Evolutionary conservation across 768 basidiomycete species (phyloP).

Genomic region (Exsudoporus frostii): DNA sequence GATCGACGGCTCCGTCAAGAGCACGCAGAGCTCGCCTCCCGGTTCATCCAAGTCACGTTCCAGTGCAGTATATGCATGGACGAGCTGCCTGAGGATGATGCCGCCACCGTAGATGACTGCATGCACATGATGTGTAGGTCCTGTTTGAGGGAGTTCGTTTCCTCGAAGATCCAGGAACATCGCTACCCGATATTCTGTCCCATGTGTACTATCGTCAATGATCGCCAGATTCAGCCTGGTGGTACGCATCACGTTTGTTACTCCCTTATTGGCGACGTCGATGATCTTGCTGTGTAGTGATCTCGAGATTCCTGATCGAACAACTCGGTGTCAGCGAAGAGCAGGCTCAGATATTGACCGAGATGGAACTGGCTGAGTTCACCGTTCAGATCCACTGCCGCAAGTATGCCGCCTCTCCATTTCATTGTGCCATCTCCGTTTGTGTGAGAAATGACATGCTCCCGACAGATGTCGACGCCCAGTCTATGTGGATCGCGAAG

Average conservation of each 20-base stretch:
- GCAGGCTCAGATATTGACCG: conserved; percentile 40
- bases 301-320: conserved; percentile 40
- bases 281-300: conserved; percentile 26
- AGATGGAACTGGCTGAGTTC: conserved; percentile 44
- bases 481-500: conserved; percentile 48
- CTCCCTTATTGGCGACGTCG: not conserved
- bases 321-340: conserved; percentile 44
- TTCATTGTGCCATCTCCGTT: not conserved
- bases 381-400: conserved; percentile 48
- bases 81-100: conserved; percentile 38
- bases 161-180: conserved; percentile 46
- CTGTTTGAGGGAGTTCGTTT: conserved; percentile 45
- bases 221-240: conserved; percentile 23
- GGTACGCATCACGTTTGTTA: conserved; percentile 24
- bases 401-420: conserved; percentile 34
- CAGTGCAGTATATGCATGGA: conserved; percentile 60
- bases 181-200: conserved; percentile 64
- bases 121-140: conserved; percentile 51
- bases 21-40: conserved; percentile 26
- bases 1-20: conserved; percentile 37
- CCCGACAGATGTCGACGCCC: conserved; percentile 45
- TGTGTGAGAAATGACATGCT: not conserved
- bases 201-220: conserved; percentile 39
- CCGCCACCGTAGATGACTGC: conserved; percentile 44
- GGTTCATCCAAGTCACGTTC: conserved; percentile 36